Base-by-base conservation (phyloP, 2,329 filamentous ascomycete genomes). In the Exophiala bonariae region DNA sequence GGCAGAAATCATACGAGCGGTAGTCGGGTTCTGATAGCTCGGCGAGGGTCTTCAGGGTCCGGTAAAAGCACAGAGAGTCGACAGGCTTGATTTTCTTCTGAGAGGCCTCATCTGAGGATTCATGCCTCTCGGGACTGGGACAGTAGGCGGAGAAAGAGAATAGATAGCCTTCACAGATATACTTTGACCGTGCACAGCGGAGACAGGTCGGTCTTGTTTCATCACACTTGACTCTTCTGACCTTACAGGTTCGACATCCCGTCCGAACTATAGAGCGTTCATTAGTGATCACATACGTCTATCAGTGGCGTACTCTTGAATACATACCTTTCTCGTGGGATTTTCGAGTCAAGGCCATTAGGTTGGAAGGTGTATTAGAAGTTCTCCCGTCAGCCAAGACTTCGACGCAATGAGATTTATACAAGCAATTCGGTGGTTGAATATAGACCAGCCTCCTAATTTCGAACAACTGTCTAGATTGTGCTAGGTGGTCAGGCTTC, bases 21-120 rank as follows among this genome's bases (percentile, higher is more conserved):
- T 37, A 37, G n/a, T 37, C 35, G 7, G 19, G 18, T 19, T 37
- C 35, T 37, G 35, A 19, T n/a, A 37, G 18, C 35, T 37, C 35
- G 16, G 35, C 35, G 14, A 37, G 16, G 7, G 35, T 22, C n/a
- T 37, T 16, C 14, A 37, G 18, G 19, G 35, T 37, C 35, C 35
- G 35, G 19, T 19, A 37, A 19, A 37, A 37, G 14, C 19, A 19
- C 17, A 19, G 7, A 18, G 35, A 37, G 20, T 37, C 35, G 11
- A 17, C 16, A 18, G 35, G 35, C 18, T 22, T 16, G 19, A 37
- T 37, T 4, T 19, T 19, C n/a, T 19, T 8, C 16, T 18, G 18
- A 22, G 18, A 18, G 11, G 14, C 35, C 9, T 37, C 35, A 10
- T 13, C 14, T 6, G 18, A 19, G 17, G 16, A 13, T 17, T 13